Conservation (phyloP, 1,139 yeast species). For the Cylindricascospora bacillispora region DNA sequence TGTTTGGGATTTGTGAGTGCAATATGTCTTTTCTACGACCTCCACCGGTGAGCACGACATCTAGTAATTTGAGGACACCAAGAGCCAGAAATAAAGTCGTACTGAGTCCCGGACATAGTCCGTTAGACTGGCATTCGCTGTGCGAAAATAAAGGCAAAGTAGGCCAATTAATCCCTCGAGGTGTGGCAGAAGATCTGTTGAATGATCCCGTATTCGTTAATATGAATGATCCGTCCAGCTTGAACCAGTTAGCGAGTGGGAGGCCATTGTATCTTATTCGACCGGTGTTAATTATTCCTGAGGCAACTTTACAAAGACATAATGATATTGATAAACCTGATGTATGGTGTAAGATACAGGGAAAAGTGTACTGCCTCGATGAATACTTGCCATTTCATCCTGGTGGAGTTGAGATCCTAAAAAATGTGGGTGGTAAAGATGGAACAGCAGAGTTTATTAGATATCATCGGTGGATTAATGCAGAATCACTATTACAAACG, state of each 20-base stretch:
- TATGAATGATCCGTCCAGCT: constrained; percentile 7
- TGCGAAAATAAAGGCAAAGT: constrained; percentile 8
- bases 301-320: constrained; percentile 51
- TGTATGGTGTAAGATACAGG: constrained; percentile 76
- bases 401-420: constrained; percentile 73
- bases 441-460: constrained; percentile 70
- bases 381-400: constrained; percentile 82
- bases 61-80: no score
- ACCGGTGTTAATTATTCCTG: constrained; percentile 40
- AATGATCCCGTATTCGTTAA: constrained; percentile 4
- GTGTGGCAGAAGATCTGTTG: constrained; percentile 8
- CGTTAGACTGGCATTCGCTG: constrained; percentile 24
- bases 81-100: constrained; percentile 21
- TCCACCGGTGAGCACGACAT: no score
- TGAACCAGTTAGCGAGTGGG: constrained; percentile 9
- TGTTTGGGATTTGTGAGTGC: no score
- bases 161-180: constrained; percentile 15
- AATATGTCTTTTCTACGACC: no score
- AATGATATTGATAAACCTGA: constrained; percentile 31
- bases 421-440: constrained; percentile 65
- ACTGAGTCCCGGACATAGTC: constrained; percentile 24
- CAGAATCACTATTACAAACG: constrained; percentile 63
- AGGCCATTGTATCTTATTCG: constrained; percentile 17
- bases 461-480: constrained; percentile 85
- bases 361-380: constrained; percentile 75